A percentile compares a stretch with the other conserved stretches of the same genome.
Conservation (phyloP, 179 eudicot genomes). For the Gypsophila paniculata region DNA sequence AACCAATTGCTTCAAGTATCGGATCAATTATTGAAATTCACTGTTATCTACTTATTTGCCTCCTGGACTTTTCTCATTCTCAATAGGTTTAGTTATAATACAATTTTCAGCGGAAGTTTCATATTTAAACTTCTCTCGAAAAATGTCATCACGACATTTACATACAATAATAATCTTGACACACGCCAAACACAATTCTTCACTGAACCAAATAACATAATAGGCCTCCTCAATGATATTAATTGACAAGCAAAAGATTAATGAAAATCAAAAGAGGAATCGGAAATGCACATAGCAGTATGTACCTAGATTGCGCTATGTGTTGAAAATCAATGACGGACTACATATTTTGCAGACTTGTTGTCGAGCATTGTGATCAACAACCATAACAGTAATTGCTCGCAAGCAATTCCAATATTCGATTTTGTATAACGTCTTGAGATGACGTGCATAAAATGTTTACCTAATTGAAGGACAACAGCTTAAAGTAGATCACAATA, state of each 20-base stretch:
- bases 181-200: neutral
- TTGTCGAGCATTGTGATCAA: neutral
- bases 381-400: neutral
- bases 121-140: too few relatives aligned
- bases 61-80: too few relatives aligned
- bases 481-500: slow-evolving; percentile 50
- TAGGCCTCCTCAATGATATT: neutral
- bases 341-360: neutral
- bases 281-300: neutral
- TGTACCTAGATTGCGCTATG: slow-evolving; percentile 8
- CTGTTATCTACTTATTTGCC: too few relatives aligned
- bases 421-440: neutral
- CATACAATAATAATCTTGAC: too few relatives aligned
- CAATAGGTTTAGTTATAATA: too few relatives aligned
- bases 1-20: too few relatives aligned
- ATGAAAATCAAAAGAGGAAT: neutral
- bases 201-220: neutral
- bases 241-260: neutral
- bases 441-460: neutral
- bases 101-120: too few relatives aligned
- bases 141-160: too few relatives aligned
- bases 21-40: too few relatives aligned
- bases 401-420: neutral
- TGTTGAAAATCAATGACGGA: neutral
- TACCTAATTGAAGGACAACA: slow-evolving; percentile 27